Percentiles rank a stretch among this genome's conserved stretches.
Conservation (phyloP, 176 grass and related monocot species). For the Oryza meyeriana region DNA sequence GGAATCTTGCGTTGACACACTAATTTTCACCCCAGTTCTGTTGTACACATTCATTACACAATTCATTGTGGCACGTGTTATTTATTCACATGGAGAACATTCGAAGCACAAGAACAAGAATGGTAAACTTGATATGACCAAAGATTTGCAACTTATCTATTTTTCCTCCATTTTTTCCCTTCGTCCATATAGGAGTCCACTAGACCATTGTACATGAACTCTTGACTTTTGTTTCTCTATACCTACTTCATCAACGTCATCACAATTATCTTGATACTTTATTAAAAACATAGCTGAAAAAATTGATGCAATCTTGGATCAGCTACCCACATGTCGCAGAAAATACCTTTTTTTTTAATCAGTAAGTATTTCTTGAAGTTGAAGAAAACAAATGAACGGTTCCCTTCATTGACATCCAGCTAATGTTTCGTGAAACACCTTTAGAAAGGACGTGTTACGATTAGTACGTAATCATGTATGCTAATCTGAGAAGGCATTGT, state of each 20-base stretch:
- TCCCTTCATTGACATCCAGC: background rate
- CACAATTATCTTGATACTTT: background rate
- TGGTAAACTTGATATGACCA: background rate
- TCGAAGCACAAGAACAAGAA: background rate
- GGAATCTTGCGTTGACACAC: background rate
- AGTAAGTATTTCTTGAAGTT: background rate
- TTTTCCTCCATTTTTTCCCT: background rate
- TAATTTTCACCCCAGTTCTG: background rate
- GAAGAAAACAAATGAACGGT: background rate
- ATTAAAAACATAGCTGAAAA: background rate
- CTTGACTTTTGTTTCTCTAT: background rate
- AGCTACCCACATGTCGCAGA: background rate
- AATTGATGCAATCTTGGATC: background rate
- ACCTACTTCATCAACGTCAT: background rate
- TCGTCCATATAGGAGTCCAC: background rate
- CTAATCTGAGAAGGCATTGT: background rate
- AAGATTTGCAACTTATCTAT: background rate
- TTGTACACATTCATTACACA: constrained; percentile 2
- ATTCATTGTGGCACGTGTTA: background rate
- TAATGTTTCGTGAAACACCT: background rate
- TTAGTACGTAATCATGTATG: background rate
- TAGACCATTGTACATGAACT: background rate
- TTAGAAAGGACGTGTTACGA: background rate
- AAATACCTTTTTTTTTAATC: background rate
- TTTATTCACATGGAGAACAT: constrained; percentile 8